These are phyloP conservation scores for Acacia pycnantha DNA, from an alignment of 331 rosid species.

Conservation along the genomic window DNA sequence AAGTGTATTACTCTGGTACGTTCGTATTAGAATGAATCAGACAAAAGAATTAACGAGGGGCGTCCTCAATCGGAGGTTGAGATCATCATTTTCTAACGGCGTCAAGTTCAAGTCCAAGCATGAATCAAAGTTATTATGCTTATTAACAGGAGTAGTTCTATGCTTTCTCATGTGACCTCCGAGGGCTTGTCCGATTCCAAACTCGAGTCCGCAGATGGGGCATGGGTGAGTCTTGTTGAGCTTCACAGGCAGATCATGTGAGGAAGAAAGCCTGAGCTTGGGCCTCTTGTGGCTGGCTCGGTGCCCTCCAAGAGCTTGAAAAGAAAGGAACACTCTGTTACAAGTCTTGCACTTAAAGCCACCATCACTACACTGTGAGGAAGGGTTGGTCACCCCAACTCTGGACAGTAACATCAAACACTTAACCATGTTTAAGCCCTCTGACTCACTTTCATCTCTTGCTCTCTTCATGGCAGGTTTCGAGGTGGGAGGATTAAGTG, in stretches of 20 bases:
- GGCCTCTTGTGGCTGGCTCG: constrained; percentile 82
- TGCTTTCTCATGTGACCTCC: constrained; percentile 97
- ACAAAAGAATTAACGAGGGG: not conserved
- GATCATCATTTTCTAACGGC: constrained; percentile 46
- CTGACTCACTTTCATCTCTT: constrained; percentile 25
- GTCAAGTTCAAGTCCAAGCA: constrained; percentile 58
- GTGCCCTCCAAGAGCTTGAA: constrained; percentile 94
- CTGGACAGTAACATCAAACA: constrained; percentile 62
- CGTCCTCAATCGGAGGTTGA: constrained; percentile 40
- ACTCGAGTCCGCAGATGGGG: constrained; percentile 66
- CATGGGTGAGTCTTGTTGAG: constrained; percentile 63
- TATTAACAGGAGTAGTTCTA: constrained; percentile 25
- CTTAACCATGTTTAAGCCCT: constrained; percentile 26
- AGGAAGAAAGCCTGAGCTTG: constrained; percentile 17
- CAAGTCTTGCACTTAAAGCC: constrained; percentile 64
- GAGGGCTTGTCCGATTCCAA: constrained; percentile 75
- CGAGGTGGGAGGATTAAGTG: not conserved
- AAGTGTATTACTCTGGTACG: not conserved
- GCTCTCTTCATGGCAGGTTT: constrained; percentile 55
- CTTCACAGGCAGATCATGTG: constrained; percentile 23
- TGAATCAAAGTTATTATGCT: constrained; percentile 27
- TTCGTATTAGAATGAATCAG: not conserved
- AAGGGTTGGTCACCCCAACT: constrained; percentile 36
- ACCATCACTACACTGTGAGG: not conserved
- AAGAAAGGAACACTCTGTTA: constrained; percentile 53